phyloP scores from a whole-genome alignment of 805 yeast genomes.

The Suhomyces pyralidae region DNA sequence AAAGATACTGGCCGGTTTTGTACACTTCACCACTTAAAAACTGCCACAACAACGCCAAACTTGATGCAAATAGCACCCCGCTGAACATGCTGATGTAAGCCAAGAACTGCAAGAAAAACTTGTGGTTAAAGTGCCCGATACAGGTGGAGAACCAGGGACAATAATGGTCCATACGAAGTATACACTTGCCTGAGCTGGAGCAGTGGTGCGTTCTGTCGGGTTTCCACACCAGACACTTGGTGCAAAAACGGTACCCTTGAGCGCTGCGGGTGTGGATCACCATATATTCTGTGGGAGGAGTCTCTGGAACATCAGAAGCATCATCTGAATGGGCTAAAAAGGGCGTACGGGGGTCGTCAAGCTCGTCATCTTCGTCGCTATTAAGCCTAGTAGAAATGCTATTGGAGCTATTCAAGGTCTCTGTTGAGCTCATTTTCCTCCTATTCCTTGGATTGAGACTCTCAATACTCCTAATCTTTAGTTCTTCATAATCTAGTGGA shows the following conservation, averaged over 20 bases:
- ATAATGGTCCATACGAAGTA: constrained; percentile 57
- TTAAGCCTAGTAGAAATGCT: not conserved
- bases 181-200: constrained; percentile 45
- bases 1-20: constrained; percentile 37
- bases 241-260: constrained; percentile 54
- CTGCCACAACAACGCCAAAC: constrained; percentile 42
- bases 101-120: constrained; percentile 74
- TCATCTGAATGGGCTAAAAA: constrained; percentile 8
- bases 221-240: constrained; percentile 54
- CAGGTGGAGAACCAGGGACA: constrained; percentile 93
- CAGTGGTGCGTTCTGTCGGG: constrained; percentile 63
- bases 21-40: constrained; percentile 47
- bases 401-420: not conserved
- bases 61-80: constrained; percentile 34
- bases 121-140: constrained; percentile 78
- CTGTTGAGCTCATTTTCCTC: not conserved
- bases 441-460: not conserved
- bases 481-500: constrained; percentile 53
- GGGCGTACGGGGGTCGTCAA: constrained; percentile 3
- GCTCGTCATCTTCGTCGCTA: not conserved
- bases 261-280: constrained; percentile 23
- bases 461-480: constrained; percentile 23
- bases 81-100: constrained; percentile 51
- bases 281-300: constrained; percentile 37
- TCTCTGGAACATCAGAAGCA: constrained; percentile 3